phyloP scores from a whole-genome alignment of 2,329 filamentous ascomycete species.

The Pyricularia sp. region DNA sequence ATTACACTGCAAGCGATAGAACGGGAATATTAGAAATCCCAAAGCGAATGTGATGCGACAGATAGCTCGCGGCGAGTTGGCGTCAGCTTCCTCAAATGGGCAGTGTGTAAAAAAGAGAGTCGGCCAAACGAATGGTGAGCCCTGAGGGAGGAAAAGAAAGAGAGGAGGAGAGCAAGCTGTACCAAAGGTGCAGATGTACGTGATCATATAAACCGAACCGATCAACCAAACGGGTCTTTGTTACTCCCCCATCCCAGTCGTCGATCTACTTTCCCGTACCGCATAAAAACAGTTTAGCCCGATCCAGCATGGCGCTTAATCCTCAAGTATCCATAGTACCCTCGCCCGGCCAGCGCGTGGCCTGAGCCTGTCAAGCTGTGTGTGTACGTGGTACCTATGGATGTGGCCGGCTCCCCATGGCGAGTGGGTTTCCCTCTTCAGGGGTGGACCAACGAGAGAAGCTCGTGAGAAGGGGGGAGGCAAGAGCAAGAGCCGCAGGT shows the following conservation, averaged over 20 bases:
- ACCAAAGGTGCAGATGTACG: not conserved
- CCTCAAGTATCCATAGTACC: not conserved
- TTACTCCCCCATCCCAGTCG: not conserved
- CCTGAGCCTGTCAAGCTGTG: not conserved
- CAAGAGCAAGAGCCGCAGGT: not conserved
- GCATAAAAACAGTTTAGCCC: not conserved
- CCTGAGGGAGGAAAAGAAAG: not conserved
- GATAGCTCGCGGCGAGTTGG: not conserved
- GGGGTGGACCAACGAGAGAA: not conserved
- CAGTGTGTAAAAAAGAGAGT: not conserved
- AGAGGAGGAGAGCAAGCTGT: not conserved
- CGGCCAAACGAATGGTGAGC: not conserved
- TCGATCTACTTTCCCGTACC: not conserved
- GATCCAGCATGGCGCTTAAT: not conserved
- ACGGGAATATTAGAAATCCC: not conserved
- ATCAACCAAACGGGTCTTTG: not conserved
- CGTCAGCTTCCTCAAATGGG: not conserved
- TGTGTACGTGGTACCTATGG: too few species aligned
- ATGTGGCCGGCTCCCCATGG: not conserved
- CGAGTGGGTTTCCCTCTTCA: not conserved
- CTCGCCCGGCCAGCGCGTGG: not conserved
- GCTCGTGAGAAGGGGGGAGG: not conserved
- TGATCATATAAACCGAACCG: not conserved
- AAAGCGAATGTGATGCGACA: not conserved
- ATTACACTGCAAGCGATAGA: not conserved